Percentiles rank a stretch among this genome's conserved stretches.
These are phyloP conservation scores for Boeremia lycopersici DNA, from an alignment of 2,329 filamentous ascomycete species.

Conservation along the genomic window DNA sequence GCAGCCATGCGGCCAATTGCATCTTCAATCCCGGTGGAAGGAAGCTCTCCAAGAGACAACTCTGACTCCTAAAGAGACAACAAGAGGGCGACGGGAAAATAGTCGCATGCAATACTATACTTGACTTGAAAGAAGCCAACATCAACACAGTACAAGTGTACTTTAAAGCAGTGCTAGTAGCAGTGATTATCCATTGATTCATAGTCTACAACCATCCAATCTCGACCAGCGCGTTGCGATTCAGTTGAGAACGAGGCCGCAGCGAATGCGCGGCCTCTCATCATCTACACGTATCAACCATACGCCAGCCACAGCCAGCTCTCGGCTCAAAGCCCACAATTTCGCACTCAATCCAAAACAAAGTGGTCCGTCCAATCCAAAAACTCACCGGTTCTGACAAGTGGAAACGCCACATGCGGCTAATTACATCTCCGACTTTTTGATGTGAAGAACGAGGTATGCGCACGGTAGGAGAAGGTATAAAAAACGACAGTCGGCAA, in stretches of 20 bases:
- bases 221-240: conserved; percentile 19
- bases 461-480: conserved; percentile 22
- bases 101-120: too few relatives aligned
- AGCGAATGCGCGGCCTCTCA: conserved; percentile 7
- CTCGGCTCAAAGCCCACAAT: not conserved
- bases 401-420: conserved; percentile 16
- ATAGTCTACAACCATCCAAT: conserved; percentile 19
- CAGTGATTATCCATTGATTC: conserved; percentile 17
- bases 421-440: conserved; percentile 40
- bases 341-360: conserved; percentile 11
- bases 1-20: not conserved
- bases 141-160: too few relatives aligned
- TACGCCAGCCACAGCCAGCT: conserved; percentile 9
- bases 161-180: not conserved
- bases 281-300: conserved; percentile 15
- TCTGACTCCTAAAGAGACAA: not conserved
- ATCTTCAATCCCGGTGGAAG: not conserved
- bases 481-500: conserved; percentile 20
- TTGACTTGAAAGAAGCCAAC: too few relatives aligned
- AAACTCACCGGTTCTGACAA: conserved; percentile 7
- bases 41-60: too few relatives aligned
- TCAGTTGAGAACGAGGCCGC: conserved; percentile 14
- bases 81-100: not conserved
- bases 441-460: conserved; percentile 28
- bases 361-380: conserved; percentile 7